These are phyloP conservation scores for Colletotrichum cereale DNA, from an alignment of 2,329 filamentous ascomycete species.

Conservation along the genomic window DNA sequence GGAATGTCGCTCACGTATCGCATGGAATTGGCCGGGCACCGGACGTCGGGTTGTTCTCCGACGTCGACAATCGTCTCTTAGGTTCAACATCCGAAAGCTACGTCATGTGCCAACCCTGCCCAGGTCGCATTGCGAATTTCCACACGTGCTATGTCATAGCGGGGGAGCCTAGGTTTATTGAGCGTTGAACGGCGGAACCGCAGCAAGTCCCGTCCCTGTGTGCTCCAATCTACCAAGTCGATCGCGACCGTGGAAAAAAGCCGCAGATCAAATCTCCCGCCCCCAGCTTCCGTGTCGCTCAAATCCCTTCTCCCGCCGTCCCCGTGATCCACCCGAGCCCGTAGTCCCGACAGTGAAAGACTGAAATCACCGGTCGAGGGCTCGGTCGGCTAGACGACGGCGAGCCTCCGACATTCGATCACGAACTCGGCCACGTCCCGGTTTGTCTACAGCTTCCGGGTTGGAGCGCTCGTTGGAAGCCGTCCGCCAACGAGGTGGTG, in stretches of 20 bases:
- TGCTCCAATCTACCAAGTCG: background rate
- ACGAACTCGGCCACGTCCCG: background rate
- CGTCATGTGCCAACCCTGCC: conserved; percentile 28
- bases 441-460: background rate
- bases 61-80: background rate
- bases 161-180: conserved; percentile 13
- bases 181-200: conserved; percentile 4
- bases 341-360: background rate
- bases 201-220: too few species aligned
- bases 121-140: conserved; percentile 29
- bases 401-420: background rate
- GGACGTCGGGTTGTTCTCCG: background rate
- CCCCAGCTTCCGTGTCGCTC: conserved; percentile 2
- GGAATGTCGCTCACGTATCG: background rate
- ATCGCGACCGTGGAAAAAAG: background rate
- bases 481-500: background rate
- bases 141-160: conserved; percentile 35
- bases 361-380: background rate
- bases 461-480: background rate
- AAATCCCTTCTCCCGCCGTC: background rate
- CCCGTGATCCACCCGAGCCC: conserved; percentile 5
- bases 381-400: background rate
- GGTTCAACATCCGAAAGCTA: conserved; percentile 14
- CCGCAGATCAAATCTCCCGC: background rate
- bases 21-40: background rate